Base-by-base conservation (phyloP, 1,139 yeast genomes). In the Candida sojae region DNA sequence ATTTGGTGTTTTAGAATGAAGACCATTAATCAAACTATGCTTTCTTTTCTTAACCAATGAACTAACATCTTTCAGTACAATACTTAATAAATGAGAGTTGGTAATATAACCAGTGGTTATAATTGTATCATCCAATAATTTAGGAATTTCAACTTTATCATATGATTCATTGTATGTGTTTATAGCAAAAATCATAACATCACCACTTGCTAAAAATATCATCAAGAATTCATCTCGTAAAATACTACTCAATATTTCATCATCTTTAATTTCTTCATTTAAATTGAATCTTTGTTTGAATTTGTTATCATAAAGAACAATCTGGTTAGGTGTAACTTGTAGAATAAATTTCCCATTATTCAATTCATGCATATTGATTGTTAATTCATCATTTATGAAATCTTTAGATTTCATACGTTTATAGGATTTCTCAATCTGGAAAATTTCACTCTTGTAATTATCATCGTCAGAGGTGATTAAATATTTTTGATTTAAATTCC, bases 381-480 rank as follows among this genome's bases (percentile, higher is more conserved):
- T 90, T 10, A 78, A 70, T 37, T 83, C 84, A 48, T 83, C 77
- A 51, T 83, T 81, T 49, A 83, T 77, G 60, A 90, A 86, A 53
- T 83, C 85, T 43, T 83, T 79, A 11, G 84, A 76, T 47, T 81
- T 82, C 50, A 86, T 70, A 47, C 88, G 78, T 36, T 84, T 79
- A 64, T 88, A 88, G 31, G 84, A 79, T 45, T 85, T 84, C 45
- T 79, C 79, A 48, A 89, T 83, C 51, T 82, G 82, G 61, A 88
- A 91, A 42, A 89, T 80, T 57, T 87, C 91, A 11, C 92, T 85
- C 56, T 84, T 86, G 43, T 68, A 71, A 53, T 82, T 82, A 11
- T 73, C 66, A 45, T 81, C 81, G 61, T 86, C 92, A 0, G 96
- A 88, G 0, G 96, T 88, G 29, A 91, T 75, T 49, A 91, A 71